Base-by-base conservation (phyloP, 805 yeast species). In the Sugiyamaella lignohabitans region DNA sequence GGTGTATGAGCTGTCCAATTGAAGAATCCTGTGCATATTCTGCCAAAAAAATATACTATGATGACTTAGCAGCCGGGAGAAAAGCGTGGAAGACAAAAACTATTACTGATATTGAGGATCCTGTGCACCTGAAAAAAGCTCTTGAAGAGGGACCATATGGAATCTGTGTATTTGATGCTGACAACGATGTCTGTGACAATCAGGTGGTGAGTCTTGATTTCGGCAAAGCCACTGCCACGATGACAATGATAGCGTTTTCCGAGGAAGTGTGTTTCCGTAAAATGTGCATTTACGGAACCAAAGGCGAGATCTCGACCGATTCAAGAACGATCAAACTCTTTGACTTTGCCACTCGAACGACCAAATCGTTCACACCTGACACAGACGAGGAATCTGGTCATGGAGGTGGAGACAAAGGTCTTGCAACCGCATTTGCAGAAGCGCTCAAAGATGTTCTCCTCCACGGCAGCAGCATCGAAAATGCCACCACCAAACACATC, bases 401-500 rank as follows among this genome's bases (percentile, higher is more conserved):
- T 41, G 61, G 61, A 8, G 61, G 61, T 8, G 61, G 61, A 10
- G 61, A 57, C 40, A 45, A 30, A 14, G 61, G 59, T n/a, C 45
- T 57, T 22, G 59, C 59, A n/a, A 29, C 35, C 10, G 53, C 59
- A 11, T 57, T 57, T 49, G 59, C 52, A 4, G 27, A 42, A 2
- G 61, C 58, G 5, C 42, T 57, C 21, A 23, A 34, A 27, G 56
- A 51, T 36, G 53, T 51, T 8, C 14, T 49, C 11, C 16, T 40
- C 38, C 32, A 53, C 5, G 51, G 51, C 20, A 34, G 21, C 24
- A 10, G 45, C 5, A 53, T 55, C 1, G 44, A 46, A 14, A 43
- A 54, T 24, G 57, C 61, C 11, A 58, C 54, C 29, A 32, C 21
- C 16, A 42, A 41, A 24, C 36, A 46, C 34, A 53, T 57, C 39